Evolutionary conservation across 805 yeast species (phyloP), one percentile per base, ranked within the genome.

Genomic region (Monosporozyma aerobia): DNA sequence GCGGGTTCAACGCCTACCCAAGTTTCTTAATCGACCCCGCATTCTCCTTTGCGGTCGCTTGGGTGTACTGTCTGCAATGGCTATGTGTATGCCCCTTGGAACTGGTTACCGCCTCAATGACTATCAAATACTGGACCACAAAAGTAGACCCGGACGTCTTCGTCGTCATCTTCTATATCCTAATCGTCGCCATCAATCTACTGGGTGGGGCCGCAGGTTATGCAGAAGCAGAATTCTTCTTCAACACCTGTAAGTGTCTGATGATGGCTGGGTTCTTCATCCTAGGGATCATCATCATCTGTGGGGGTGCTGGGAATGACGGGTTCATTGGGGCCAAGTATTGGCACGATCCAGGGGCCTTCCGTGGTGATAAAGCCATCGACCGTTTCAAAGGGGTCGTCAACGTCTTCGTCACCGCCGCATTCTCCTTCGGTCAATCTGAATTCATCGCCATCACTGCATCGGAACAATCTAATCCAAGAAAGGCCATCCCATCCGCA

Each of bases 51-150:
- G 79, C 87, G 1, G 75, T 77, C 41, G 80, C 83, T 22, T 78
- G 85, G 80, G 78, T 77, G 59, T 82, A 81, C 61, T 79, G 80
- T 65, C 69, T 82, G 48, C 83, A 81, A 65, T 82, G 86, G 83
- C 65, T 80, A 57, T 73, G 78, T 45, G 83, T 80, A 52, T 73
- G 82, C 51, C 81, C 86, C 2, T 72, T 82, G 48, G 87, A 82
- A 62, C 72, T 82, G 61, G 85, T 82, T 30, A 80, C 86, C 25
- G 85, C 85, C 19, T 72, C 82, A 44, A 76, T 80, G 73, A 81
- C 86, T 29, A 74, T 82, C 53, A 69, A 76, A 56, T 82, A 71
- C 65, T 82, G 88, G 88, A 72, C 72, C 13, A 69, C 73, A 3
- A 55, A 65, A n/a, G 72, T 81, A 48, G 76, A 80, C 59, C 71